Base-by-base conservation (phyloP, 371 early-diverging fungal species). In the Encephalitozoon romaleae region DNA sequence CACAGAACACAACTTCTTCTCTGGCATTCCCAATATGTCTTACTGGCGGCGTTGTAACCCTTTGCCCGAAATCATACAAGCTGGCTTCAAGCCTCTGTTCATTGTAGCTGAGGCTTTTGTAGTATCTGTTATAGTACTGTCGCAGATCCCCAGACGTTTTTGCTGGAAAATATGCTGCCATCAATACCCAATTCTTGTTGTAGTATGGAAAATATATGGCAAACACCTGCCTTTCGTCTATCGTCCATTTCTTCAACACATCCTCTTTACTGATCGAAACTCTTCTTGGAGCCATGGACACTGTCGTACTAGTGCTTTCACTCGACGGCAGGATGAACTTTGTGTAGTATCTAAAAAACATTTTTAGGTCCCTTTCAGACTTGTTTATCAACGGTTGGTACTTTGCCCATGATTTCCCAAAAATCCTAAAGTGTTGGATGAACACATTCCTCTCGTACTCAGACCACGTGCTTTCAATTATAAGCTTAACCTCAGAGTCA, bases 141-240 rank as follows among this genome's bases (percentile, higher is more conserved):
- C 78, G 71, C 2, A 80, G 72, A 51, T 83, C 83, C 32, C 63
- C 38, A 4, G 77, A 67, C 21, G 59, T 80, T 54, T 83, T 83
- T 4, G 75, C 52, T 28, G 59, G 49, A 43, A 83, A 72, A 47
- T 83, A 81, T 38, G 69, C 66, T 3, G 70, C 72, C 42, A 83
- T 74, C 4, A 49, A 42, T 21, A 66, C 34, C 83, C 83, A 83
- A 63, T 80, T 83, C 64, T 77, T 83, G 41, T 72, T 78, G 38
- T 76, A 78, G 63, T 78, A 78, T 34, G 81, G 81, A 70, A 73
- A 83, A n/a, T 78, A 76, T 45, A 83, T 78, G 2, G 83, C 83
- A 74, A 83, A 83, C 23, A 77, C 63, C 43, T 83, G 83, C 74
- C 81, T 76, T 38, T 83, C 81, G 67, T 83, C 76, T 25, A 71